Percentiles rank a stretch among this genome's conserved stretches.
These are phyloP conservation scores for Alnus glutinosa DNA, from an alignment of 306 rosid genomes.

Conservation along the genomic window DNA sequence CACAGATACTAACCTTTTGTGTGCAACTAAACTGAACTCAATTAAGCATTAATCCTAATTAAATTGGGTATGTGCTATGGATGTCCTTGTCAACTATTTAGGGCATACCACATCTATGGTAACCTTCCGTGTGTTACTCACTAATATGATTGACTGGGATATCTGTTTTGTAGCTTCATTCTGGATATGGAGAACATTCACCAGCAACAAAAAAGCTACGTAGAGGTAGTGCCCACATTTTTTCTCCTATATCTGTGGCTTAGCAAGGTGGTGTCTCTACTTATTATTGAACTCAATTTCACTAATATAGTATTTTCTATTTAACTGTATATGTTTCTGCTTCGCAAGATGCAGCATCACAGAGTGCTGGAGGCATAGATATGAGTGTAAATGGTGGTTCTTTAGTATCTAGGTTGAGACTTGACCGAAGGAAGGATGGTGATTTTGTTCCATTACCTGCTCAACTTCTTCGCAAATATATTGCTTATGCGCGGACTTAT, in stretches of 20 bases:
- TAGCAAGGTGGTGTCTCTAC: slow-evolving; percentile 24
- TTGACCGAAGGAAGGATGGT: slow-evolving; percentile 57
- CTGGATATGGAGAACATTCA: slow-evolving; percentile 56
- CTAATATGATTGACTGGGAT: background rate
- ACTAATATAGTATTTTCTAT: slow-evolving; percentile 24
- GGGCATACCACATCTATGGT: background rate
- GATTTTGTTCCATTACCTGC: slow-evolving; percentile 82
- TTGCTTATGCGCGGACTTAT: slow-evolving; percentile 79
- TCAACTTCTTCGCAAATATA: slow-evolving; percentile 93
- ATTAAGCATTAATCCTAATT: background rate
- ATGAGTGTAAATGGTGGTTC: slow-evolving; percentile 49
- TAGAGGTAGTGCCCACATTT: slow-evolving; percentile 45
- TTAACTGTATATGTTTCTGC: slow-evolving; percentile 40
- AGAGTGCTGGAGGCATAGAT: slow-evolving; percentile 48
- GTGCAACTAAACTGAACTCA: background rate
- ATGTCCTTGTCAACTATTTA: background rate
- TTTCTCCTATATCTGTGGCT: slow-evolving; percentile 17
- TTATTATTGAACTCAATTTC: slow-evolving; percentile 20
- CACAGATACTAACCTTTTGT: background rate
- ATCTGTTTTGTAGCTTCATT: slow-evolving; percentile 70
- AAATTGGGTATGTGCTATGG: background rate
- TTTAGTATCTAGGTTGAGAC: slow-evolving; percentile 72
- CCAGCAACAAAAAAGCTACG: slow-evolving; percentile 63
- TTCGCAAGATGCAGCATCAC: slow-evolving; percentile 47
- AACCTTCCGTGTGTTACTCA: slow-evolving; percentile 2